Base-by-base conservation (phyloP, 2,329 filamentous ascomycete genomes). In the Fusarium sp. region DNA sequence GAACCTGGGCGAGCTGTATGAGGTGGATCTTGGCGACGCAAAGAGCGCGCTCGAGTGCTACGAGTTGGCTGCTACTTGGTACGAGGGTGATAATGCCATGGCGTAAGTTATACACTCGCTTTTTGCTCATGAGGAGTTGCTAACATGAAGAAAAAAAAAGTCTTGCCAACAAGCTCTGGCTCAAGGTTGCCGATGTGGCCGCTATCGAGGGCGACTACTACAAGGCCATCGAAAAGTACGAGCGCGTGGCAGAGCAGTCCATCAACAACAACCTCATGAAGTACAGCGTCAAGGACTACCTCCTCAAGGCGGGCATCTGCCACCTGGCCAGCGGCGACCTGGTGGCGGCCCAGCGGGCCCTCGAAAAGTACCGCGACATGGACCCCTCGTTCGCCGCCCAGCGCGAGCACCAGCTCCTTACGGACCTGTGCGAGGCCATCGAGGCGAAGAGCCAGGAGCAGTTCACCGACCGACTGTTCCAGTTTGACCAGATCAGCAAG, bases 231-330 rank as follows among this genome's bases (percentile, higher is more conserved):
- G 89, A 92, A 72, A 88, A 92, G 75, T 98, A 93, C 84, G 96
- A 98, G 82, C 92, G 92, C 79, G 94, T 98, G 57, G 93, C 94
- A 46, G 88, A 90, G 66, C 88, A 90, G 49, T 93, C 92, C 38
- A 91, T 98, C 78, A 92, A 92, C 83, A 98, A 97, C 86, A 96
- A 97, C 82, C 87, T 98, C 67, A 96, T 97, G 93, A 93, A 92
- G 81, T 97, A 94, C 90, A 94, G 91, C 56, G 94, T 98, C 73
- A 98, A 98, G 84, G 95, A 98, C 75, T 98, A 98, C 85, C 92
- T 98, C 79, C 88, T 98, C 79, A 98, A 98, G 85, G 94, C 94
- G 1, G 95, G 95, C 35, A 93, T 98, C 80, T 98, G 95, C 85
- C 93, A 97, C 81, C 88, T 98, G 40, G 90, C 90, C 42, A 87